Evolutionary conservation across 1,284 basidiomycete genomes (phyloP).

Genomic region (Clitocybe nebularis): DNA sequence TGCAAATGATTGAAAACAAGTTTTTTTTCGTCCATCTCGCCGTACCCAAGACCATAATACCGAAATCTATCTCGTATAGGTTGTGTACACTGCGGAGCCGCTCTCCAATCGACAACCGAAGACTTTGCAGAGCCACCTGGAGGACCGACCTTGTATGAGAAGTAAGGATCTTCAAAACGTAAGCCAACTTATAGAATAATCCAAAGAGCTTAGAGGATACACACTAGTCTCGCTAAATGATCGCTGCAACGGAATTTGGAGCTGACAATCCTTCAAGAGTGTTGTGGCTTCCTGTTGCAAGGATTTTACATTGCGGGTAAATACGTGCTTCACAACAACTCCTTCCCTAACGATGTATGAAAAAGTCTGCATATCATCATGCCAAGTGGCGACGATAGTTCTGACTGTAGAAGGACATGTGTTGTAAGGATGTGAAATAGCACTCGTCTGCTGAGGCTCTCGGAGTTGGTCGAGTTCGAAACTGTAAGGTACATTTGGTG

Average conservation of each 20-base stretch:
- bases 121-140: neutral
- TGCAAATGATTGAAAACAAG: constrained; percentile 23
- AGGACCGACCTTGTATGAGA: constrained; percentile 4
- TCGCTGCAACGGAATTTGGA: constrained; percentile 28
- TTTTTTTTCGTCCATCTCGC: constrained; percentile 19
- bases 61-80: constrained; percentile 21
- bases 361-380: constrained; percentile 33
- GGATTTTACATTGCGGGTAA: constrained; percentile 32
- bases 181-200: neutral
- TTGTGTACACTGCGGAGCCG: constrained; percentile 19
- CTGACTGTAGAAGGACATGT: constrained; percentile 17
- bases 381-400: constrained; percentile 23
- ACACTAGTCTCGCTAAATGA: constrained; percentile 23
- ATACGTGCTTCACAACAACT: constrained; percentile 34
- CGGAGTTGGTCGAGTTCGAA: constrained; percentile 25
- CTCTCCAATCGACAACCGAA: constrained; percentile 10
- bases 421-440: constrained; percentile 29
- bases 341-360: constrained; percentile 20
- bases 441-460: constrained; percentile 30
- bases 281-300: constrained; percentile 31
- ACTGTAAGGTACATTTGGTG: too few species aligned
- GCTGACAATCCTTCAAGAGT: constrained; percentile 34
- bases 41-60: constrained; percentile 22
- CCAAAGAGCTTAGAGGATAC: constrained; percentile 11
- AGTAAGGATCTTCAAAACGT: constrained; percentile 13